Evolutionary conservation across 106 monocot species (phyloP).

Genomic region (Agapanthus africanus): DNA sequence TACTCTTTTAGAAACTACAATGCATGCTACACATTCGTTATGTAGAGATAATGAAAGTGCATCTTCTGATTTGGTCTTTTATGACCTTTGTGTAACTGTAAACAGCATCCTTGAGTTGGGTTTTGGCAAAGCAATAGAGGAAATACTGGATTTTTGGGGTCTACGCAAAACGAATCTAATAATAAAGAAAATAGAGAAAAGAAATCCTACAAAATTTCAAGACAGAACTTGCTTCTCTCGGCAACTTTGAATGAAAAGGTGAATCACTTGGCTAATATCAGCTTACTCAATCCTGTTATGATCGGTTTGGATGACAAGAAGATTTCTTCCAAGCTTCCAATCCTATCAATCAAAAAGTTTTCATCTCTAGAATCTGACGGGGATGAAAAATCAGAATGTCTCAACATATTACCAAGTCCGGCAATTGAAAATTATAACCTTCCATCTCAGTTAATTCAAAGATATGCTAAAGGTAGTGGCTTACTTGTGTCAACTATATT

Average conservation of each 20-base stretch:
- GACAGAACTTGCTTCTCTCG: conserved; percentile 83
- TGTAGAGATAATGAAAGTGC: background rate
- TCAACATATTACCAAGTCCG: conserved; percentile 17
- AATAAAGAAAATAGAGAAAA: conserved; percentile 15
- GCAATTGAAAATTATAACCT: conserved; percentile 73
- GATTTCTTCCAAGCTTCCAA: conserved; percentile 11
- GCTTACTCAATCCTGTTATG: conserved; percentile 72
- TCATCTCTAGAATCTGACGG: conserved; percentile 15
- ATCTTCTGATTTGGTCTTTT: background rate
- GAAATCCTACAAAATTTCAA: conserved; percentile 19
- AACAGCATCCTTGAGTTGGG: conserved; percentile 92
- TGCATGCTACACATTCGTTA: background rate
- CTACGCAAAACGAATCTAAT: conserved; percentile 26
- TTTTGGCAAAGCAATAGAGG: conserved; percentile 91
- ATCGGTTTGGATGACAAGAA: conserved; percentile 66
- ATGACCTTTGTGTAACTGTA: background rate
- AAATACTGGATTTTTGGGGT: conserved; percentile 81
- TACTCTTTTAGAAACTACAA: background rate
- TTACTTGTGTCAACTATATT: background rate
- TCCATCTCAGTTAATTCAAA: conserved; percentile 73
- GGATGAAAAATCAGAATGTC: conserved; percentile 23
- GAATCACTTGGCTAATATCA: conserved; percentile 89
- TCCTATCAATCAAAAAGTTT: conserved; percentile 9
- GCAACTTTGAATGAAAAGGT: conserved; percentile 99
- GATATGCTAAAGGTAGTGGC: conserved; percentile 83